Conservation (phyloP, 805 yeast species). For the Suhomyces prunicola region DNA sequence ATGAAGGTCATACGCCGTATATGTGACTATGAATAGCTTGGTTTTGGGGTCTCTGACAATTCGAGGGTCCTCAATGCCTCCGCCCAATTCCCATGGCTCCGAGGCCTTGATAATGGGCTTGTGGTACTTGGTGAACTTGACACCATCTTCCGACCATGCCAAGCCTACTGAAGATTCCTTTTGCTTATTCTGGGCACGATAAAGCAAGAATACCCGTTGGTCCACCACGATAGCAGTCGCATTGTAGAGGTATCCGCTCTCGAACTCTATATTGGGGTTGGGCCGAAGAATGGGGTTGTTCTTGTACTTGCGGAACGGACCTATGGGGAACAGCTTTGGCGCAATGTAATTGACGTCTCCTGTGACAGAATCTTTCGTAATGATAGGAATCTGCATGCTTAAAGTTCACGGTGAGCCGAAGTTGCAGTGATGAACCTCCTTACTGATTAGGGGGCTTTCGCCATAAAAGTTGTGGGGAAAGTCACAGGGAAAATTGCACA, state of each 20-base stretch:
- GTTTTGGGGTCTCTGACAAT: conserved; percentile 36
- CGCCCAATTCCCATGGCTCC: conserved; percentile 38
- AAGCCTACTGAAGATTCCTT: conserved; percentile 35
- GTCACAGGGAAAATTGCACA: neutral
- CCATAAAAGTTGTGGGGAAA: neutral
- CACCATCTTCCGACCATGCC: conserved; percentile 42
- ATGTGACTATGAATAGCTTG: conserved; percentile 36
- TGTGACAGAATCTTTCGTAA: conserved; percentile 21
- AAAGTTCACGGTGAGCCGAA: neutral
- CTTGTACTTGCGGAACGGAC: conserved; percentile 36
- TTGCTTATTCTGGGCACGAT: conserved; percentile 37
- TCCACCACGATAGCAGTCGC: conserved; percentile 43
- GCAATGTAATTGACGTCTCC: conserved; percentile 32
- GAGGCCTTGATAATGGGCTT: conserved; percentile 35
- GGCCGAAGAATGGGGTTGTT: conserved; percentile 39
- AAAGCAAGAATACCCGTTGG: conserved; percentile 33
- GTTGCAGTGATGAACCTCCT: neutral
- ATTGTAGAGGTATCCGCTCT: conserved; percentile 38
- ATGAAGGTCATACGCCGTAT: conserved; percentile 36
- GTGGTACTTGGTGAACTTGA: conserved; percentile 26
- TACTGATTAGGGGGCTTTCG: neutral
- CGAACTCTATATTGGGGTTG: conserved; percentile 35
- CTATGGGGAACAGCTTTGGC: conserved; percentile 38
- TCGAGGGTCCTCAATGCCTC: conserved; percentile 45
- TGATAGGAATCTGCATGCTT: conserved; percentile 19